These are phyloP conservation scores for Coriaria nepalensis DNA, from an alignment of 306 rosid species.

Conservation along the genomic window DNA sequence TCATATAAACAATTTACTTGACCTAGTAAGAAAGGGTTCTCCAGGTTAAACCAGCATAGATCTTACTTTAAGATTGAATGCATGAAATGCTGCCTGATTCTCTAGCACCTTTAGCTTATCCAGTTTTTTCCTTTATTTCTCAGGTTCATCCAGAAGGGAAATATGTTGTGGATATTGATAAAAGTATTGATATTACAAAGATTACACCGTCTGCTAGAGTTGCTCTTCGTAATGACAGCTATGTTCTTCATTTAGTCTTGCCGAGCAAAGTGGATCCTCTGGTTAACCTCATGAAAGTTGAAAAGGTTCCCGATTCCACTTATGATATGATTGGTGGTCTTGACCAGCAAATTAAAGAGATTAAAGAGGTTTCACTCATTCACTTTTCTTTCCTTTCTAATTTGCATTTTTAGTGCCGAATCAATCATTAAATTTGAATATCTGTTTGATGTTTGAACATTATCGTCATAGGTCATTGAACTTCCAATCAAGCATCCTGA, in stretches of 20 bases:
- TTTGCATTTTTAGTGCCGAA: not conserved
- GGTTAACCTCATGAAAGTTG: constrained; percentile 91
- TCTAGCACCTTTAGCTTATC: no score
- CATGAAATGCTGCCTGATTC: no score
- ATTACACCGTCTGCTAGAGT: constrained; percentile 90
- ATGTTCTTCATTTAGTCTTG: constrained; percentile 74
- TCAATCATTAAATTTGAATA: no score
- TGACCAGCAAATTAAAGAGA: constrained; percentile 92
- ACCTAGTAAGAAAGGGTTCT: no score
- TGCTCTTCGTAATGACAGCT: constrained; percentile 89
- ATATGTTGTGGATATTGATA: constrained; percentile 85
- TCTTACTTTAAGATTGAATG: no score
- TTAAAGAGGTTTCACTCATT: constrained; percentile 47
- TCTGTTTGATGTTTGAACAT: not conserved
- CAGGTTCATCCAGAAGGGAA: constrained; percentile 95
- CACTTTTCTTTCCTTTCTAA: constrained; percentile 3
- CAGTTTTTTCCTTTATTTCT: constrained; percentile 1
- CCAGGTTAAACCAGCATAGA: no score
- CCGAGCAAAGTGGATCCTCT: constrained; percentile 95
- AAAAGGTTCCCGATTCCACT: constrained; percentile 88
- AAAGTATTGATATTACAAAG: constrained; percentile 76
- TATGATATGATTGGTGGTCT: constrained; percentile 96
- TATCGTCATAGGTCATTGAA: constrained; percentile 60
- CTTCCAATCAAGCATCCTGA: constrained; percentile 91
- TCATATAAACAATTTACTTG: no score